Evolutionary conservation across 2,329 filamentous ascomycete genomes (phyloP).

Genomic region (Zymoseptoria crescenta): DNA sequence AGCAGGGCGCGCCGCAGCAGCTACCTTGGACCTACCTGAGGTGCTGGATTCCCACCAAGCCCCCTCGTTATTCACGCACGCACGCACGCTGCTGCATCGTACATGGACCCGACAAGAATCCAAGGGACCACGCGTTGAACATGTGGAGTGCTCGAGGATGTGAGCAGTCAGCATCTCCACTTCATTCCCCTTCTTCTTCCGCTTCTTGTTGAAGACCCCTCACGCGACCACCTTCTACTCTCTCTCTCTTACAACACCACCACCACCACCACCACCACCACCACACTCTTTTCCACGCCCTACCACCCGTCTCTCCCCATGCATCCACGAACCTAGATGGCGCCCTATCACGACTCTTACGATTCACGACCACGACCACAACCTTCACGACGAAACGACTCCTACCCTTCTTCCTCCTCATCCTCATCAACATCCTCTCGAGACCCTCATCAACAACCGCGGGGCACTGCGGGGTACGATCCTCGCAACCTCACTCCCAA

Average conservation of each 20-base stretch:
- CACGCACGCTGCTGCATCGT: no score
- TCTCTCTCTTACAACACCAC: not conserved
- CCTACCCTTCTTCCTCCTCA: conserved; percentile 6
- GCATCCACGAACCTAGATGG: conserved; percentile 12
- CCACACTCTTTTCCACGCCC: not conserved
- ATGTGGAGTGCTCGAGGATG: not conserved
- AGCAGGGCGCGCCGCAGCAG: not conserved
- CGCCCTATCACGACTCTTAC: conserved; percentile 18
- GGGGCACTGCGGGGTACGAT: not conserved
- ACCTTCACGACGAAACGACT: conserved; percentile 16
- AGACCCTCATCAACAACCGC: not conserved
- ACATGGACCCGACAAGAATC: not conserved
- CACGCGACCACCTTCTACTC: not conserved
- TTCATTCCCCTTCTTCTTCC: not conserved
- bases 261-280: not conserved
- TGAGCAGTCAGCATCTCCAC: not conserved
- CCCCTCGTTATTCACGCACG: no score
- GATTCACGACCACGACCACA: conserved; percentile 7
- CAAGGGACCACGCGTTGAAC: not conserved
- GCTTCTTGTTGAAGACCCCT: not conserved
- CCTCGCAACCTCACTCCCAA: conserved; percentile 9
- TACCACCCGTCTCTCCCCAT: not conserved
- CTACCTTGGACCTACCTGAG: no score
- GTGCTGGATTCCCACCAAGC: no score
- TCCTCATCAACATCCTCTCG: not conserved